phyloP scores from a whole-genome alignment of 1,284 basidiomycete genomes.

The Fomitopsis pinicola region DNA sequence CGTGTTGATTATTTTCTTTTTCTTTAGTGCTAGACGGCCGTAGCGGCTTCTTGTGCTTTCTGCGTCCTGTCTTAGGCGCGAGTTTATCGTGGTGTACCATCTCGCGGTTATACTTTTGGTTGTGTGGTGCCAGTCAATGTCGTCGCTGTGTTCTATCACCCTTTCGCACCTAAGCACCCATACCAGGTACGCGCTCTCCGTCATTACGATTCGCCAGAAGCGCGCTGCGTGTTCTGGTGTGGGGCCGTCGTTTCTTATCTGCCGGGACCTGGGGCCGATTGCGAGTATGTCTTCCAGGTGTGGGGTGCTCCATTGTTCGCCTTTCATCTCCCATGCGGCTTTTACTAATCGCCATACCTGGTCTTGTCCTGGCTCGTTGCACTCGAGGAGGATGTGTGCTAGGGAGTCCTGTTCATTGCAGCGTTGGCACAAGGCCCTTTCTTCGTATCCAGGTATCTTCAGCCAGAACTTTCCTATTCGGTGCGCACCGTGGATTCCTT shows the following conservation, averaged over 20 bases:
- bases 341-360: background rate
- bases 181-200: background rate
- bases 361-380: background rate
- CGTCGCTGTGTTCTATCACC: background rate
- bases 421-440: background rate
- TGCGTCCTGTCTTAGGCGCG: background rate
- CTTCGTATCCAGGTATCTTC: background rate
- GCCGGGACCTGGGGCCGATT: background rate
- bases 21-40: background rate
- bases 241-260: background rate
- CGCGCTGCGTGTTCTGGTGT: background rate
- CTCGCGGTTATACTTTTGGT: background rate
- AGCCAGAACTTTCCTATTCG: background rate
- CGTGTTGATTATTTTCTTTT: background rate
- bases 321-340: background rate
- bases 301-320: background rate
- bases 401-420: background rate
- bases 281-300: background rate
- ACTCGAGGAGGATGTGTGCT: background rate
- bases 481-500: slow-evolving; percentile 24
- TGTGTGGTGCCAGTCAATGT: background rate
- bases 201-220: background rate
- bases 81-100: background rate
- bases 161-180: background rate
- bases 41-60: background rate